Evolutionary conservation across 1,139 yeast species (phyloP), one percentile per base, ranked within the genome.

Genomic region (Yamadazyma blattariae): DNA sequence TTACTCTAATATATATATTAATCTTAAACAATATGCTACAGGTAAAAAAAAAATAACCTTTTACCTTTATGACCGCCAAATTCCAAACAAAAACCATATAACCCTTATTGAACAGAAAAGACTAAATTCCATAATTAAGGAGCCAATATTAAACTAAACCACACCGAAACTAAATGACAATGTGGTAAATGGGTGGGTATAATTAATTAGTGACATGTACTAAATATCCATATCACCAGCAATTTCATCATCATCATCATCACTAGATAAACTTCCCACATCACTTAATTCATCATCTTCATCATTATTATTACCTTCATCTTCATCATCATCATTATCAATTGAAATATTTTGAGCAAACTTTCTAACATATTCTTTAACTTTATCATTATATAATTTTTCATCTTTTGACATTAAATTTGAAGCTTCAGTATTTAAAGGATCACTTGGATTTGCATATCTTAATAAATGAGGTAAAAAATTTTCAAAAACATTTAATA

Each of bases 381-480:
- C 95, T 46, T 77, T 82, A 37, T 71, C 78, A 38, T 75, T 78
- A 56, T 90, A 92, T 37, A 74, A 64, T 28, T 71, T 64, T 42
- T 80, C 84, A 48, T 88, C 89, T 45, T 82, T 76, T 45, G 84
- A 71, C 68, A 88, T 79, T 43, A 92, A 63, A 19, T 85, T 79
- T 6, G 96, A 88, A 0, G 98, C 98, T 47, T 87, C 95, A 18
- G 92, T 83, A 53, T 92, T 92, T 44, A 92, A 70, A 1, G 98
- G 98, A 57, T 92, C 98, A 22, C 92, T 73, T 1, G 97, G 94
- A 52, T 92, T 92, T 18, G 97, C 97, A 54, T 92, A 92, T 40
- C 94, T 76, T 43, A 92, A 67, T 40, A 92, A 67, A 52, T 94
- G 98, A 10, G 98, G 98, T 45, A 92, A 66, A 64, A 92, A 92